Evolutionary conservation across 2,329 filamentous ascomycete genomes (phyloP).

Genomic region (Colletotrichum tanaceti): DNA sequence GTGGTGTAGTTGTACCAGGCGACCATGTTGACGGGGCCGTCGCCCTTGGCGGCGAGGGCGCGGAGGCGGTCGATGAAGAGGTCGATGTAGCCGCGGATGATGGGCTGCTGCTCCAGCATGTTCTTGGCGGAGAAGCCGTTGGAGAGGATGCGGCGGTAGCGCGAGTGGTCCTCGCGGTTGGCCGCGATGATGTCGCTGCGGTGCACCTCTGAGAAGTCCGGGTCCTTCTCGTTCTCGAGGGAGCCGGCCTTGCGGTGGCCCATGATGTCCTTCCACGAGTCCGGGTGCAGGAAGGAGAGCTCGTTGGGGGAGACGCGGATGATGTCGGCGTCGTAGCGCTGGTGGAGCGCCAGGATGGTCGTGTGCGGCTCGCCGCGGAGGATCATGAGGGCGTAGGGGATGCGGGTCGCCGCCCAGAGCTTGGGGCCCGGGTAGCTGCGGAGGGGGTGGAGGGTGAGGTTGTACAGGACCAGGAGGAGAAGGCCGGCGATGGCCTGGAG

Average conservation of each 20-base stretch:
- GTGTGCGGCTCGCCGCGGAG: conserved; percentile 45
- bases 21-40: conserved; percentile 42
- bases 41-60: conserved; percentile 42
- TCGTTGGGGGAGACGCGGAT: conserved; percentile 55
- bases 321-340: conserved; percentile 46
- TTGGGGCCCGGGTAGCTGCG: conserved; percentile 48
- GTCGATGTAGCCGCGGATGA: conserved; percentile 53
- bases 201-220: conserved; percentile 5
- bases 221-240: conserved; percentile 31
- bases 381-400: conserved; percentile 28
- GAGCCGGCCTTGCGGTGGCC: conserved; percentile 41
- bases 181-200: conserved; percentile 42
- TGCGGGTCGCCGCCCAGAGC: conserved; percentile 38
- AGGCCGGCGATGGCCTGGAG: conserved; percentile 21
- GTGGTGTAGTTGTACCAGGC: conserved; percentile 47
- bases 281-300: conserved; percentile 52
- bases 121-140: conserved; percentile 45
- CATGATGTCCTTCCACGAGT: conserved; percentile 57
- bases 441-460: conserved; percentile 48
- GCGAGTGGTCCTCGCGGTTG: conserved; percentile 27
- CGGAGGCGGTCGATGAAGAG: conserved; percentile 53
- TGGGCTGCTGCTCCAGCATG: conserved; percentile 44
- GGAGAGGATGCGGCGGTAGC: conserved; percentile 39
- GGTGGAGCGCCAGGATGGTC: conserved; percentile 45
- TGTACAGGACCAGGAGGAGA: conserved; percentile 42